Conservation (phyloP, 2,329 filamentous ascomycete species). For the Calonectria henricotiae region DNA sequence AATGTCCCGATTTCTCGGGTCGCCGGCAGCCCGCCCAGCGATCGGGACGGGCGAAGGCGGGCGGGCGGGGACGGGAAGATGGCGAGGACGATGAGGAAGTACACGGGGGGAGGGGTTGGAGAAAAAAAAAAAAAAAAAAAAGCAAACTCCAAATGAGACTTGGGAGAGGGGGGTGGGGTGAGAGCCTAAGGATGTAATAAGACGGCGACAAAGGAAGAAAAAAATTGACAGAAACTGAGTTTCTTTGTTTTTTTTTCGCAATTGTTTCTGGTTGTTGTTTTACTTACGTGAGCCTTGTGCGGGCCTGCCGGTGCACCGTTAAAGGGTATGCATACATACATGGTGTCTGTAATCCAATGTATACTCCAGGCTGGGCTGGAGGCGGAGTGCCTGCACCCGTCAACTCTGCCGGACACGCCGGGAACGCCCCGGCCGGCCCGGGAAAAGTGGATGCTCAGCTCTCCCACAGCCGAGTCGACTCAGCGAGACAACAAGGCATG, state of each 20-base stretch:
- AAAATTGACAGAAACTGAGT: not conserved
- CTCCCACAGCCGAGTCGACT: not conserved
- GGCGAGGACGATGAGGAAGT: not conserved
- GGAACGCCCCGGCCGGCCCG: slow-evolving; percentile 30
- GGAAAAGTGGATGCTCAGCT: slow-evolving; percentile 25
- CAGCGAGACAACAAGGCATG: not conserved
- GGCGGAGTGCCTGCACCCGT: slow-evolving; percentile 20
- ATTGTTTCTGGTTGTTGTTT: not conserved
- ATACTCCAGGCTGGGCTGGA: not conserved
- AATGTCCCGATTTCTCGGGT: slow-evolving; percentile 16
- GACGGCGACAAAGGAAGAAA: not conserved
- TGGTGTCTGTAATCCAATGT: not conserved
- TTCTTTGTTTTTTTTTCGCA: not conserved
- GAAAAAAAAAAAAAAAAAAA: not conserved
- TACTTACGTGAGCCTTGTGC: slow-evolving; percentile 14
- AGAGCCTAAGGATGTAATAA: no score
- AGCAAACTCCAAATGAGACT: not conserved
- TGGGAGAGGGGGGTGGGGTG: no score
- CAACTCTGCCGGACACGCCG: slow-evolving; percentile 28
- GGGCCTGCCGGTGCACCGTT: not conserved
- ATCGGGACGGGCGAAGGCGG: not conserved
- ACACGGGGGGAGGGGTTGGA: not conserved
- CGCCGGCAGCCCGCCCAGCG: not conserved
- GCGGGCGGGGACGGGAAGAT: not conserved
- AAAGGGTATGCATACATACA: not conserved